Conservation (phyloP, 2,329 filamentous ascomycete species). For the Hypoxylon sp. region DNA sequence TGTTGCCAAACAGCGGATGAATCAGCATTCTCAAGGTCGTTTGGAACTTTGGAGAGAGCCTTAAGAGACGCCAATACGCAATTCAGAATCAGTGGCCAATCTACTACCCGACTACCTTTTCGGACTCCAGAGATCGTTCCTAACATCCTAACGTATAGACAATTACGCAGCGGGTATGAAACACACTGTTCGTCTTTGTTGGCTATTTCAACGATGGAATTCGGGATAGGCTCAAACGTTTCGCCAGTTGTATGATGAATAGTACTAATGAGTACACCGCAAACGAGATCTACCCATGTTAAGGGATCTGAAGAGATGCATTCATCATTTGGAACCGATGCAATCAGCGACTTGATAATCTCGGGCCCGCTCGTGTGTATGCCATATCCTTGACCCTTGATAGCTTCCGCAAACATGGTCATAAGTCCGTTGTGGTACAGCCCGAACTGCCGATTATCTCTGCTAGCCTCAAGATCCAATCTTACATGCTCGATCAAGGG, state of each 20-base stretch:
- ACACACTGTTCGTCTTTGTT: slow-evolving; percentile 54
- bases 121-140: slow-evolving; percentile 82
- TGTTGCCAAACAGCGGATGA: slow-evolving; percentile 65
- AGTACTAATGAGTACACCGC: slow-evolving; percentile 82
- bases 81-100: slow-evolving; percentile 77
- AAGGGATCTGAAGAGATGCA: slow-evolving; percentile 61
- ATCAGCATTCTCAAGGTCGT: slow-evolving; percentile 55
- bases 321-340: slow-evolving; percentile 64
- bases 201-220: slow-evolving; percentile 69
- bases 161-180: slow-evolving; percentile 57
- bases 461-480: slow-evolving; percentile 71
- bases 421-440: slow-evolving; percentile 90
- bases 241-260: slow-evolving; percentile 84
- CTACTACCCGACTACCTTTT: slow-evolving; percentile 78
- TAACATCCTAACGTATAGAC: slow-evolving; percentile 70
- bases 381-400: slow-evolving; percentile 71
- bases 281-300: slow-evolving; percentile 74
- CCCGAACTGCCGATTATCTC: slow-evolving; percentile 68
- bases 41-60: slow-evolving; percentile 58
- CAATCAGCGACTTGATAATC: slow-evolving; percentile 66
- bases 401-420: slow-evolving; percentile 89
- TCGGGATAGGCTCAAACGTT: slow-evolving; percentile 77
- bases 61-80: slow-evolving; percentile 67
- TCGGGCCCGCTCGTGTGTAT: slow-evolving; percentile 71
- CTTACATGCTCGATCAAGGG: slow-evolving; percentile 80